Percentiles rank a stretch among this genome's conserved stretches.
phyloP scores from a whole-genome alignment of 768 basidiomycete species.

The Lentinus brumalis region DNA sequence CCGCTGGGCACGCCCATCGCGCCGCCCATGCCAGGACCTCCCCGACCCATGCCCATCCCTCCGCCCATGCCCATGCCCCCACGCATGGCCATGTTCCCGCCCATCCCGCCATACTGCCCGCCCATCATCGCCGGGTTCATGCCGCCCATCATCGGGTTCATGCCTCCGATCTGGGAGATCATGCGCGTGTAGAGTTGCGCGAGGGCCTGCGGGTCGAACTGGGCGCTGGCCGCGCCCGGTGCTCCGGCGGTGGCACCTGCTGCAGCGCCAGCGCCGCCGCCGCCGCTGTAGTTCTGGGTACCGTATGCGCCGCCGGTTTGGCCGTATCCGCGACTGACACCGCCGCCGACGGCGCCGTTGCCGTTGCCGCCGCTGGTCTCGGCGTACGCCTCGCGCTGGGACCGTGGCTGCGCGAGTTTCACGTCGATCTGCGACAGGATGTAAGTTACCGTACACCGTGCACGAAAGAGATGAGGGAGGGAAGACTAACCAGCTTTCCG shows the following conservation, averaged over 20 bases:
- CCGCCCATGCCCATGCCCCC: constrained; percentile 44
- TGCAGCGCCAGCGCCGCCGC: constrained; percentile 20
- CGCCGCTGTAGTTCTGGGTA: constrained; percentile 42
- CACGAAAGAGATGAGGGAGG: background rate
- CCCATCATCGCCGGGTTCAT: constrained; percentile 50
- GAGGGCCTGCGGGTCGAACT: constrained; percentile 92
- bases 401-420: constrained; percentile 92
- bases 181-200: constrained; percentile 94
- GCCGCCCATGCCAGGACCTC: constrained; percentile 18
- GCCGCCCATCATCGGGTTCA: constrained; percentile 48
- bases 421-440: constrained; percentile 78
- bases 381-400: constrained; percentile 67
- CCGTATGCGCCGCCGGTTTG: constrained; percentile 34
- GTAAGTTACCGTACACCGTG: background rate
- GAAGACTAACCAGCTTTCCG: constrained; percentile 82
- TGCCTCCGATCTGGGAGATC: constrained; percentile 77
- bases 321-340: constrained; percentile 18
- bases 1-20: constrained; percentile 20
- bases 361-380: constrained; percentile 52
- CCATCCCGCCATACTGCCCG: constrained; percentile 44
- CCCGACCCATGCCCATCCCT: constrained; percentile 39
- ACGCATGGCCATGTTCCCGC: constrained; percentile 25
- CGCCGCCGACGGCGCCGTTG: constrained; percentile 9
- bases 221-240: constrained; percentile 46
- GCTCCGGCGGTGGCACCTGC: constrained; percentile 25